Evolutionary conservation across 2,329 filamentous ascomycete species (phyloP), one percentile per base, ranked within the genome.

Genomic region (Arthrinium puccinioides): DNA sequence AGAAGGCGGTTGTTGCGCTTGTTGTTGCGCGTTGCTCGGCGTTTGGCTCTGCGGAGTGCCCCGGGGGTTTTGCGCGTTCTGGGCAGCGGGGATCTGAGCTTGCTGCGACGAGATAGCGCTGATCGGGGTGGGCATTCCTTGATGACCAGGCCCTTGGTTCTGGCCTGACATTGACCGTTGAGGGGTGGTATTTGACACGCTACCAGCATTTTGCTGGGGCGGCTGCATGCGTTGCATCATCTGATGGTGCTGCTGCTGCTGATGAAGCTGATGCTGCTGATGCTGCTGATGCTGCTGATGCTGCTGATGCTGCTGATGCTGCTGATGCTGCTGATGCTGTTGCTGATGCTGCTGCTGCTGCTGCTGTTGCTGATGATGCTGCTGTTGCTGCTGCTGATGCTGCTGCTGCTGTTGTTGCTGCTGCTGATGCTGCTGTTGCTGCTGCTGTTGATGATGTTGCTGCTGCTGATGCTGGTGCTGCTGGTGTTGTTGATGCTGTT

Each of bases 221-320:
- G 49, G 52, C 15, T 61, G 60, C 55, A 66, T 61, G 29, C 66
- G 66, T 37, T 69, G 38, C 32, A 49, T 69, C 56, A 67, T 66
- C 57, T 69, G 64, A 11, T 27, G 24, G 10, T 26, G 24, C 24
- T 26, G 24, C 4, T 26, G 24, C 4, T 26, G 25, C 9, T 27
- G 25, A 14, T 27, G 25, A n/a, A n/a, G 25, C 9, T 27, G 25
- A 4, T n/a, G n/a, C n/a, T n/a, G n/a, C n/a, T n/a, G n/a, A n/a
- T n/a, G n/a, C n/a, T n/a, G n/a, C n/a, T n/a, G n/a, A n/a, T n/a
- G n/a, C n/a, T n/a, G n/a, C n/a, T n/a, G n/a, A n/a, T n/a, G n/a
- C n/a, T n/a, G n/a, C n/a, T n/a, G n/a, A n/a, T n/a, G n/a, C n/a
- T n/a, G n/a, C n/a, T n/a, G n/a, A n/a, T n/a, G n/a, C 20, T 40